A percentile compares a stretch with the other conserved stretches of the same genome.
Evolutionary conservation across 2,329 filamentous ascomycete species (phyloP).

Genomic region (Fusarium torulosum): DNA sequence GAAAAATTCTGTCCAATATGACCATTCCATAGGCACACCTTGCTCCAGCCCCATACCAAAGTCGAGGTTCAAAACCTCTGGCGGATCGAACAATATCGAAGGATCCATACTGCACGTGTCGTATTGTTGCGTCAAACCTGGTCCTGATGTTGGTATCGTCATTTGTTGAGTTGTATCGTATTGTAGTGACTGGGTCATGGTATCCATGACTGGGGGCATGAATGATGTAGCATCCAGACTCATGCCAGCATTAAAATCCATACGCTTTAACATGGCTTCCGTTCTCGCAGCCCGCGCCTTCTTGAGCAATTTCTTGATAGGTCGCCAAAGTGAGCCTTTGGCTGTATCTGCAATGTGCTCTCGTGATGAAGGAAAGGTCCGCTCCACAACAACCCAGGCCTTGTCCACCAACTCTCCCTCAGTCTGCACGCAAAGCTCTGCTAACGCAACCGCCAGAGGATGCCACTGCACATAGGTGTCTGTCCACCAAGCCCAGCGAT

Average conservation of each 20-base stretch:
- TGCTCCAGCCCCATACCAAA: constrained; percentile 41
- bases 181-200: constrained; percentile 27
- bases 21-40: constrained; percentile 48
- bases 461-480: constrained; percentile 68
- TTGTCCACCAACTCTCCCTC: constrained; percentile 60
- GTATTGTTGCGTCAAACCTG: constrained; percentile 36
- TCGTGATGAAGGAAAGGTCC: constrained; percentile 58
- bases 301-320: constrained; percentile 65
- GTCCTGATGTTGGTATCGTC: constrained; percentile 2
- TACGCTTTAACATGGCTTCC: constrained; percentile 48
- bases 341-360: constrained; percentile 63
- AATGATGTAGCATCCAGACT: constrained; percentile 10
- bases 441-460: constrained; percentile 64
- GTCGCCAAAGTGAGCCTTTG: constrained; percentile 65
- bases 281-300: constrained; percentile 60
- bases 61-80: constrained; percentile 46
- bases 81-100: constrained; percentile 49
- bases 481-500: constrained; percentile 63
- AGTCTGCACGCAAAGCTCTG: constrained; percentile 64
- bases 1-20: constrained; percentile 61
- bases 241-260: constrained; percentile 37
- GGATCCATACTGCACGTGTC: constrained; percentile 49
- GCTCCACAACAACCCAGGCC: constrained; percentile 64
- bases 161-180: constrained; percentile 16
- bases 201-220: constrained; percentile 3